Conservation (phyloP, 129 eudicot species). For the Pseudognaphalium luteoalbum region DNA sequence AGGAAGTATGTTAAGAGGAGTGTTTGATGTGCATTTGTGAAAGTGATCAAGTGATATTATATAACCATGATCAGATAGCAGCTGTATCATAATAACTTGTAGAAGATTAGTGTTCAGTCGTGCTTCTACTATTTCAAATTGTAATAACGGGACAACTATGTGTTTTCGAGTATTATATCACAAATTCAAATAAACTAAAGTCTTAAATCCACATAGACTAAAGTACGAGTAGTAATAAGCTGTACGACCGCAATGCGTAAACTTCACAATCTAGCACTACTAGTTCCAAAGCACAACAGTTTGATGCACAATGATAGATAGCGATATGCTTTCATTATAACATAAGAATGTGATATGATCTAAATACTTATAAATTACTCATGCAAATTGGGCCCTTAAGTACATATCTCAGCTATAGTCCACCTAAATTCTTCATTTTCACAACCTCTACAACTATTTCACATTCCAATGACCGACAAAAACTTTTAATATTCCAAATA, state of each 20-base stretch:
- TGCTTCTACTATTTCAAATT: neutral
- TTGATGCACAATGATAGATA: slow-evolving; percentile 11
- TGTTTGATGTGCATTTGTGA: neutral
- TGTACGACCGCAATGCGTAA: neutral
- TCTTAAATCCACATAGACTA: neutral
- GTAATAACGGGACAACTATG: neutral
- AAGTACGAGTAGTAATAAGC: neutral
- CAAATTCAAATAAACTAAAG: neutral
- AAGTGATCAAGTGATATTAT: neutral
- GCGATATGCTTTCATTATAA: neutral
- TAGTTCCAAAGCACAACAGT: neutral
- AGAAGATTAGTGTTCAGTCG: neutral
- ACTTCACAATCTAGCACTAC: neutral
- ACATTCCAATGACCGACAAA: neutral
- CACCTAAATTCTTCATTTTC: slow-evolving; percentile 16
- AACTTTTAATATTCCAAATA: neutral
- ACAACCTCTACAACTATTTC: neutral
- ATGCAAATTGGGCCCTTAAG: slow-evolving; percentile 11
- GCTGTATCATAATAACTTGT: neutral
- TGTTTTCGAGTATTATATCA: neutral
- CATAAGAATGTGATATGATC: neutral
- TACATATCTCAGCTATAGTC: slow-evolving; percentile 9
- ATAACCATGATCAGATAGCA: neutral
- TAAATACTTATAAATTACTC: neutral
- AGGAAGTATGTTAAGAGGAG: neutral